Evolutionary conservation across 2,329 filamentous ascomycete genomes (phyloP).

Genomic region (Passalora sequoiae): DNA sequence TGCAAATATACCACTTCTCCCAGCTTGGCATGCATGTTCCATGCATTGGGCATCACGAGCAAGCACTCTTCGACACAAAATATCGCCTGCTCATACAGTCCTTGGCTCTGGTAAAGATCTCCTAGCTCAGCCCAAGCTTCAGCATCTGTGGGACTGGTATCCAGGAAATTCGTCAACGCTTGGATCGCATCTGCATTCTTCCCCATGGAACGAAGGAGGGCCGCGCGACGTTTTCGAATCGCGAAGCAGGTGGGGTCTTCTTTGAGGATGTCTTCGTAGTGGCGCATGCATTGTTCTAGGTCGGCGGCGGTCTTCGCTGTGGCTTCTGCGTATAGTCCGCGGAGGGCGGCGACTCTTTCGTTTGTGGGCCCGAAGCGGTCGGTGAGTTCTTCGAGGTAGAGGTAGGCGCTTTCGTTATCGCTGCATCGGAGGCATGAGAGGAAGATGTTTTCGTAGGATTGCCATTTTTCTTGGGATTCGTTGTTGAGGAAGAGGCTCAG

Average conservation of each 20-base stretch:
- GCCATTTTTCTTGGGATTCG: conserved; percentile 79
- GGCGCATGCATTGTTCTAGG: conserved; percentile 64
- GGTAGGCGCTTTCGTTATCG: conserved; percentile 70
- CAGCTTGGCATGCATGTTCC: conserved; percentile 89
- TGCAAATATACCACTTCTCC: conserved; percentile 79
- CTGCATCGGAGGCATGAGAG: conserved; percentile 77
- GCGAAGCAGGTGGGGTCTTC: conserved; percentile 76
- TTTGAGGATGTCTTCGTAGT: conserved; percentile 70
- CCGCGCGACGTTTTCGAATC: conserved; percentile 77
- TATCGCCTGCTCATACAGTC: conserved; percentile 74
- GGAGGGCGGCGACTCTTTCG: conserved; percentile 78
- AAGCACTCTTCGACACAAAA: conserved; percentile 88
- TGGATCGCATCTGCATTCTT: conserved; percentile 67
- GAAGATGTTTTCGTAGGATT: conserved; percentile 78
- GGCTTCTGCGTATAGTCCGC: conserved; percentile 80
- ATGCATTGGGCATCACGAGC: conserved; percentile 80
- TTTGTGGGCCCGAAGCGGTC: conserved; percentile 77
- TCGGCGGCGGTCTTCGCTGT: conserved; percentile 61
- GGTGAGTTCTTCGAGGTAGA: conserved; percentile 69
- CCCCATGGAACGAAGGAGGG: conserved; percentile 70
- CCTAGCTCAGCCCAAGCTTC: conserved; percentile 91
- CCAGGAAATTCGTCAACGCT: conserved; percentile 68
- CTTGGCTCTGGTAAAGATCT: conserved; percentile 77
- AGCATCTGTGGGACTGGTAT: conserved; percentile 80
- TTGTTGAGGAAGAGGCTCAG: conserved; percentile 47